phyloP scores from a whole-genome alignment of 345 rosid genomes.

The Theobroma cacao region DNA sequence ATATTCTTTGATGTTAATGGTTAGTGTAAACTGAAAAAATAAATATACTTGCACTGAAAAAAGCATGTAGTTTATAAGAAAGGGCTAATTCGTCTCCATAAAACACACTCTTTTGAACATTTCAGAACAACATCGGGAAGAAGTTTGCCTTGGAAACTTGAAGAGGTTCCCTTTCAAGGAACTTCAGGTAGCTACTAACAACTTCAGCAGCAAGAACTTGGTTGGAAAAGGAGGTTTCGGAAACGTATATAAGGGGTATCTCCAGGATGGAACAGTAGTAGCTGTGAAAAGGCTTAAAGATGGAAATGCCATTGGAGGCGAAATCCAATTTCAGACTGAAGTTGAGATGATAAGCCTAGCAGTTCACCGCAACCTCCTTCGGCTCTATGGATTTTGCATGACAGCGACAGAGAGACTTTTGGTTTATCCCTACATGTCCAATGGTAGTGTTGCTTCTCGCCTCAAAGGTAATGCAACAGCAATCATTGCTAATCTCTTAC shows the following conservation, averaged over 20 bases:
- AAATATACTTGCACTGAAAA: neutral
- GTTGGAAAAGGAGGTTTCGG: conserved; percentile 95
- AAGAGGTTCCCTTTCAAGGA: conserved; percentile 84
- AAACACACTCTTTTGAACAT: neutral
- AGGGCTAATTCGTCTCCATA: neutral
- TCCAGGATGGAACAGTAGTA: conserved; percentile 68
- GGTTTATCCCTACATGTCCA: conserved; percentile 96
- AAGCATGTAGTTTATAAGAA: neutral
- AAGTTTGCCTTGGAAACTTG: conserved; percentile 76
- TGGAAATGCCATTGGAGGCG: conserved; percentile 66
- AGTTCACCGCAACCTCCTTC: conserved; percentile 85
- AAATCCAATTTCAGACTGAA: conserved; percentile 86
- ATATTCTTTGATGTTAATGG: conserved; percentile 88
- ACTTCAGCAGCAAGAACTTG: conserved; percentile 86
- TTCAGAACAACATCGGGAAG: conserved; percentile 68
- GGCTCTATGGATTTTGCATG: conserved; percentile 76
- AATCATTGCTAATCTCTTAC: neutral
- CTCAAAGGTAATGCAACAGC: conserved; percentile 58
- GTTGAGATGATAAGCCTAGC: conserved; percentile 96
- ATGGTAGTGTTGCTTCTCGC: conserved; percentile 92
- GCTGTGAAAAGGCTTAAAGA: conserved; percentile 86
- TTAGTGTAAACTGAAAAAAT: conserved; percentile 19
- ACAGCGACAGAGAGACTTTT: conserved; percentile 70
- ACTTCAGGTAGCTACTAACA: conserved; percentile 77
- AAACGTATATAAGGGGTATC: conserved; percentile 84